Conservation (phyloP, 371 early-diverging fungal species). For the Lichtheimia corymbifera region DNA sequence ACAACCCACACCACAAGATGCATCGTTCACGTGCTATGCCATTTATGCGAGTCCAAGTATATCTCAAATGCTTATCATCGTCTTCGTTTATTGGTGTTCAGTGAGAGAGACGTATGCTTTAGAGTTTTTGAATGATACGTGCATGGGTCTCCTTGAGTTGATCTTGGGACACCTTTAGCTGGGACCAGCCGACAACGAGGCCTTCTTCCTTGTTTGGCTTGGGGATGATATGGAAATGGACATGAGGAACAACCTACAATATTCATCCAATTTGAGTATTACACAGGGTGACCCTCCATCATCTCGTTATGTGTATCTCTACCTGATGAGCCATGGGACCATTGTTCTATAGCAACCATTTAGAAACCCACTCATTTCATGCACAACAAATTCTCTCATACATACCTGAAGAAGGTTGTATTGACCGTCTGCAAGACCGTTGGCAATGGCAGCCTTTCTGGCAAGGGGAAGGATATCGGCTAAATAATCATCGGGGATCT, state of each 20-base stretch:
- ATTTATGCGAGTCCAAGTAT: too few species aligned
- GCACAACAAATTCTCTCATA: too few species aligned
- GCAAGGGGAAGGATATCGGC: constrained; percentile 84
- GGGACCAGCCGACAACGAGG: constrained; percentile 70
- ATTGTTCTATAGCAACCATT: constrained; percentile 60
- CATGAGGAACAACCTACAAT: constrained; percentile 76
- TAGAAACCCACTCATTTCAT: neutral
- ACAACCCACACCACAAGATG: too few species aligned
- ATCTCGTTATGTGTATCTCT: constrained; percentile 3
- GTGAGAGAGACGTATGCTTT: neutral
- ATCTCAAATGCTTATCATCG: too few species aligned
- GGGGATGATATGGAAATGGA: constrained; percentile 92
- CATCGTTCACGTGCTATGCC: too few species aligned
- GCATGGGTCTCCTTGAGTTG: constrained; percentile 12
- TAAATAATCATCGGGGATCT: constrained; percentile 85
- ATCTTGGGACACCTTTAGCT: constrained; percentile 32
- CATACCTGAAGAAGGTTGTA: constrained; percentile 92
- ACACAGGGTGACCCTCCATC: too few species aligned
- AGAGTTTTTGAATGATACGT: neutral
- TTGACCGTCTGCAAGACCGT: constrained; percentile 56
- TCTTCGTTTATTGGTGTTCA: too few species aligned
- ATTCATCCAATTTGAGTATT: too few species aligned
- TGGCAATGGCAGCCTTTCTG: constrained; percentile 79
- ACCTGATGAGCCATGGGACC: constrained; percentile 72
- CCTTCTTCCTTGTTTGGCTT: constrained; percentile 75